Percentiles rank a stretch among this genome's conserved stretches.
Conservation (phyloP, 768 basidiomycete species). For the Boletus reticulatus region DNA sequence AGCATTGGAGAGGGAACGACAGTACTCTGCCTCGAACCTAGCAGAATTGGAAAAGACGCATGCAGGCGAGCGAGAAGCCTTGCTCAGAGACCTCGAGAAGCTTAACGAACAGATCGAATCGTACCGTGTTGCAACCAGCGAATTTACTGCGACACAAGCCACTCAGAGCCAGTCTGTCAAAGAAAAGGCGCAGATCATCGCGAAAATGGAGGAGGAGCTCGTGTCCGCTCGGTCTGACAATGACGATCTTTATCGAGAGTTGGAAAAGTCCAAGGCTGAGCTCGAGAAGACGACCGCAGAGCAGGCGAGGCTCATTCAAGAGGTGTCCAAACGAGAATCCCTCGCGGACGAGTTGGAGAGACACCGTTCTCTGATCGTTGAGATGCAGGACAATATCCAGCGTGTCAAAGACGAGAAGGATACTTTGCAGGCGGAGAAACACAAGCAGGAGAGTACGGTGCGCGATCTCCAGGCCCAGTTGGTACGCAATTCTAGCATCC, state of each 20-base stretch:
- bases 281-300: constrained; percentile 56
- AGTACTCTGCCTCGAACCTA: constrained; percentile 20
- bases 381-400: constrained; percentile 75
- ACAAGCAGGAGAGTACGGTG: constrained; percentile 61
- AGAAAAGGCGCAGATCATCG: constrained; percentile 49
- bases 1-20: constrained; percentile 28
- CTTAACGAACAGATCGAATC: constrained; percentile 52
- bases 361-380: constrained; percentile 72
- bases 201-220: constrained; percentile 50
- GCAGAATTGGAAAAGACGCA: constrained; percentile 17
- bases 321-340: constrained; percentile 73
- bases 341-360: constrained; percentile 73
- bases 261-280: constrained; percentile 54
- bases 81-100: constrained; percentile 47
- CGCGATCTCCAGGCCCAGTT: constrained; percentile 79
- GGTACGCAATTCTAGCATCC: constrained; percentile 46
- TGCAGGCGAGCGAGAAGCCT: constrained; percentile 22
- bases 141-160: constrained; percentile 34
- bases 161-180: constrained; percentile 47
- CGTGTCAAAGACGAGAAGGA: constrained; percentile 83
- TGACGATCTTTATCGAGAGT: constrained; percentile 39
- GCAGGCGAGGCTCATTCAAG: constrained; percentile 62
- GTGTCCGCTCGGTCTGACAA: constrained; percentile 38
- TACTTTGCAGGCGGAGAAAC: constrained; percentile 68
- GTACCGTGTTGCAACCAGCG: constrained; percentile 46